phyloP scores from a whole-genome alignment of 2,329 filamentous ascomycete species.

The Penicillium sp. region DNA sequence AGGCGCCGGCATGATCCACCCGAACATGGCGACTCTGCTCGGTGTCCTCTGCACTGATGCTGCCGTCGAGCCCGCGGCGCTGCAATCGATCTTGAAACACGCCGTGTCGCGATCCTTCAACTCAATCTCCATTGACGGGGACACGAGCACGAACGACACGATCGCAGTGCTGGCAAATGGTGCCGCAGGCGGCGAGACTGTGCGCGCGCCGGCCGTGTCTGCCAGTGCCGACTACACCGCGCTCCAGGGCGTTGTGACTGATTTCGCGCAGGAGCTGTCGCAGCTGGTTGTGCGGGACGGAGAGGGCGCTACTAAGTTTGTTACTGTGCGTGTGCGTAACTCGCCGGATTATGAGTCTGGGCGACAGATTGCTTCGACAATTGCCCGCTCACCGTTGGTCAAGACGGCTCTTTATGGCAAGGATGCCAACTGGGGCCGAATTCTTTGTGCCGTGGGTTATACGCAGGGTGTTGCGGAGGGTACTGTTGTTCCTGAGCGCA shows the following conservation, averaged over 20 bases:
- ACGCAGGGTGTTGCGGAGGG: conserved; percentile 50
- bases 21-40: conserved; percentile 96
- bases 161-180: conserved; percentile 94
- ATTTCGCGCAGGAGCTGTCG: conserved; percentile 79
- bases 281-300: conserved; percentile 94
- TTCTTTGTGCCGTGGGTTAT: conserved; percentile 92
- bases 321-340: conserved; percentile 82
- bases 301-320: conserved; percentile 97
- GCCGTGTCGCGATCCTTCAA: conserved; percentile 89
- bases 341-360: conserved; percentile 69
- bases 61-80: conserved; percentile 66
- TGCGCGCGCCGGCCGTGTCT: conserved; percentile 48
- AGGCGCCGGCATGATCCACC: conserved; percentile 98
- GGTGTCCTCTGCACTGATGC: conserved; percentile 91
- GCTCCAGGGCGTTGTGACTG: conserved; percentile 69
- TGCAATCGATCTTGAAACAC: conserved; percentile 68
- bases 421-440: conserved; percentile 98
- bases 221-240: conserved; percentile 62
- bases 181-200: conserved; percentile 71
- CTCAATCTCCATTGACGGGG: conserved; percentile 93
- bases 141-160: conserved; percentile 97
- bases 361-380: conserved; percentile 77
- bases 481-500: conserved; percentile 55
- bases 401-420: conserved; percentile 97
- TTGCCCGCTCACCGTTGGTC: conserved; percentile 87